Percentiles rank a stretch among this genome's conserved stretches.
These are phyloP conservation scores for Pleurotus citrinopileatus DNA, from an alignment of 768 basidiomycete genomes.

Conservation along the genomic window DNA sequence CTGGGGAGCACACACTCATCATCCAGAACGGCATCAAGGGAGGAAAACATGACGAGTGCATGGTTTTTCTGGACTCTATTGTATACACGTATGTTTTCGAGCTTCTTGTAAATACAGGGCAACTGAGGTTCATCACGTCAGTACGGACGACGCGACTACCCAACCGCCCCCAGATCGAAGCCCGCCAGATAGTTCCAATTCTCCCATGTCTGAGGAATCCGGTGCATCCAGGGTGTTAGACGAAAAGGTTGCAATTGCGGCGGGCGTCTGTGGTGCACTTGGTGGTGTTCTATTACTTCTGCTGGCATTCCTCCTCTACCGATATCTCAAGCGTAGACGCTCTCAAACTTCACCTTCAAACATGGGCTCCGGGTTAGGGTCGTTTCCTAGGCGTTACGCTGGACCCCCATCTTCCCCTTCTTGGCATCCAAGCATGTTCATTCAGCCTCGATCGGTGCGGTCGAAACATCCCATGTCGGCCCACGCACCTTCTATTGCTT, in stretches of 20 bases:
- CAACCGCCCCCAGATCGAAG: no score
- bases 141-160: no score
- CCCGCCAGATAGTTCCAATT: no score
- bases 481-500: neutral
- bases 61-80: slow-evolving; percentile 4
- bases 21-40: neutral
- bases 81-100: slow-evolving; percentile 1
- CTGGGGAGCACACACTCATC: neutral
- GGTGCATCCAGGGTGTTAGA: no score
- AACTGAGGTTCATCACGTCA: neutral
- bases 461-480: neutral
- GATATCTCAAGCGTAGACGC: neutral
- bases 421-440: slow-evolving; percentile 2
- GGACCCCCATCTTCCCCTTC: neutral
- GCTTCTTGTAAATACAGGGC: no score
- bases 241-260: neutral
- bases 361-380: neutral
- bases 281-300: neutral
- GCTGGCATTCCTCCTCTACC: neutral
- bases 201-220: no score
- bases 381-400: neutral
- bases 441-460: neutral
- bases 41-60: neutral
- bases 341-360: neutral
- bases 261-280: neutral